Percentiles rank a stretch among this genome's conserved stretches.
Conservation (phyloP, 495 filamentous ascomycete genomes). For the Niebla homalea region DNA sequence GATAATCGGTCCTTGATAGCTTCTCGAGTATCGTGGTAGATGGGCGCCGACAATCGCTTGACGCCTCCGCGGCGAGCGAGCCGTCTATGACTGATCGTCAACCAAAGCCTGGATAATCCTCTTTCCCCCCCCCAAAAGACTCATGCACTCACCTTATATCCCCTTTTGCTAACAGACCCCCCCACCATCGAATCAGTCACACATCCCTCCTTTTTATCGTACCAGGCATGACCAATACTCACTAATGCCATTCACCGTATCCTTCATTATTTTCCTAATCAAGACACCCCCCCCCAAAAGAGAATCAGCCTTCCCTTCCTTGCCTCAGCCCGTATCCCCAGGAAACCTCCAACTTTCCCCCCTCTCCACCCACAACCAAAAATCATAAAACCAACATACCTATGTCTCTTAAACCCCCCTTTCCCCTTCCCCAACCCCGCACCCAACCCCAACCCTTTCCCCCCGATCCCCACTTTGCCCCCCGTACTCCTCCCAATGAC, state of each 20-base stretch:
- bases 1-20: constrained; percentile 40
- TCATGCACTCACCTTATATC: constrained; percentile 49
- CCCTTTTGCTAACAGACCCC: constrained; percentile 36
- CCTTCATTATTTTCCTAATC: constrained; percentile 46
- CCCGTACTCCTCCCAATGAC: background rate
- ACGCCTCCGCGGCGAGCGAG: constrained; percentile 70
- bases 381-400: constrained; percentile 7
- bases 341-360: constrained; percentile 13
- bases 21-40: constrained; percentile 58
- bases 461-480: constrained; percentile 14
- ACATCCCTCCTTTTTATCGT: background rate
- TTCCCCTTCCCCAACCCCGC: background rate
- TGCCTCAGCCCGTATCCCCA: background rate
- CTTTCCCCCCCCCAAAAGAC: background rate
- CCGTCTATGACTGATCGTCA: constrained; percentile 35
- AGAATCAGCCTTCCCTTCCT: too few relatives aligned
- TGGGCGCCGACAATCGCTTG: constrained; percentile 49
- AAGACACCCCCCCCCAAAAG: background rate
- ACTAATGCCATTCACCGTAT: constrained; percentile 54
- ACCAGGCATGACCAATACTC: constrained; percentile 19
- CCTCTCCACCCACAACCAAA: constrained; percentile 2
- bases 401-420: constrained; percentile 9
- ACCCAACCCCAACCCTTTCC: constrained; percentile 15
- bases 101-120: constrained; percentile 8
- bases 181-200: constrained; percentile 14